phyloP scores from a whole-genome alignment of 805 yeast species.

The Pichia rugopelliculosa region DNA sequence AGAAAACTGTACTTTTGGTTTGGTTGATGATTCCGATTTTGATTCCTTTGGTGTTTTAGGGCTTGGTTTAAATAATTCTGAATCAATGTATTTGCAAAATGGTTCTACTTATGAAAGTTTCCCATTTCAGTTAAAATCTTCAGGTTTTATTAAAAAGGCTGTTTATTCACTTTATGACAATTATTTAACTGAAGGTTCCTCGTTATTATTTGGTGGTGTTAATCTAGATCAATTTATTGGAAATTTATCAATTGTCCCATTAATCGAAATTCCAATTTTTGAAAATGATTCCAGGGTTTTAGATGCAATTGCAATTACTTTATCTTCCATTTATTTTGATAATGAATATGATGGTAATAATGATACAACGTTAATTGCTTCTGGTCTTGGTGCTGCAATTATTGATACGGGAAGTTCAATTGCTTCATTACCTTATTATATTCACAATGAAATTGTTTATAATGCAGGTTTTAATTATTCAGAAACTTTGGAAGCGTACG shows the following conservation, averaged over 20 bases:
- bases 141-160: conserved; percentile 45
- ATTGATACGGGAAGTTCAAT: conserved; percentile 52
- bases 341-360: conserved; percentile 12
- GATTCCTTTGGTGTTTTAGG: conserved; percentile 55
- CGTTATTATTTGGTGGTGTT: conserved; percentile 57
- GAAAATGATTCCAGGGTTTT: conserved; percentile 28
- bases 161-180: conserved; percentile 56
- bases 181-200: conserved; percentile 23
- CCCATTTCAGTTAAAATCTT: conserved; percentile 48
- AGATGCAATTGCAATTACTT: conserved; percentile 39
- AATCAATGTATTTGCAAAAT: conserved; percentile 36
- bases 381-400: conserved; percentile 28
- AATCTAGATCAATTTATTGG: conserved; percentile 54
- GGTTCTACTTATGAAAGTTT: conserved; percentile 44
- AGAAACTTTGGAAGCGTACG: conserved; percentile 34
- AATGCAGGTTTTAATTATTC: conserved; percentile 37
- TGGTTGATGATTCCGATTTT: conserved; percentile 52
- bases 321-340: conserved; percentile 31
- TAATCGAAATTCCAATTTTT: conserved; percentile 9
- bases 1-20: conserved; percentile 52
- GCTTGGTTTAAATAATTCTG: conserved; percentile 57
- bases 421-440: conserved; percentile 33
- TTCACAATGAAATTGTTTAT: conserved; percentile 20
- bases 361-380: conserved; percentile 10
- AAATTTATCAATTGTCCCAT: conserved; percentile 14